Base-by-base conservation (phyloP, 2,329 filamentous ascomycete genomes). In the Penicillium thymicola region DNA sequence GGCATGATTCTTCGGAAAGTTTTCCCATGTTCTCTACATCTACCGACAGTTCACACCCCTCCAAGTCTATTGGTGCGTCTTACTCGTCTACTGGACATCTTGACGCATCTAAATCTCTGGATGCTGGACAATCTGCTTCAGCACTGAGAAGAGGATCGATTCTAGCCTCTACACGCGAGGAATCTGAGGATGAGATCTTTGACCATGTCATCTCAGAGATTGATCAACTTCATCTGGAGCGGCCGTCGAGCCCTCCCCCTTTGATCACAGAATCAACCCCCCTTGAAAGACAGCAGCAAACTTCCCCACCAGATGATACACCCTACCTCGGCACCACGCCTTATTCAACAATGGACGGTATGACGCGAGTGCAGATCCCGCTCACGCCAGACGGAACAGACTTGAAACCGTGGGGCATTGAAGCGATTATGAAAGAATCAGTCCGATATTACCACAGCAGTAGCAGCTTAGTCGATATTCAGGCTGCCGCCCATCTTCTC, bases 21-120 rank as follows among this genome's bases (percentile, higher is more conserved):
- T 86, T 86, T 62, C 75, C 79, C 23, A 85, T 86, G 80, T 85
- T 87, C 60, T 85, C 83, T 38, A 81, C 82, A n/a, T 84, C 84
- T 10, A 81, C 82, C 1, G 82, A 82, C 59, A 78, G 78, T 57
- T 86, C 84, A 6, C 77, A 81, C 51, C 76, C 73, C 51, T 77
- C 76, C 6, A 77, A 78, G 52, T 85, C 82, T 4, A 72, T 81
- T 34, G 79, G 78, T 21, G 79, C 76, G 28, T 84, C 83, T 0
- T 79, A 81, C 40, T 73, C 71, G 13, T 72, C 74, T 32, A 66
- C 63, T 36, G 64, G 65, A 9, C 68, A 63, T 44, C 54, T 68
- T 14, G 66, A 71, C 42, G 63, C 65, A 9, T 50, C 52, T 21
- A 59, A 52, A 32, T 44, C 53, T 25, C 55, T 61, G n/a, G 65